Conservation (phyloP, 2,329 filamentous ascomycete species). For the Anthostomella pinea region DNA sequence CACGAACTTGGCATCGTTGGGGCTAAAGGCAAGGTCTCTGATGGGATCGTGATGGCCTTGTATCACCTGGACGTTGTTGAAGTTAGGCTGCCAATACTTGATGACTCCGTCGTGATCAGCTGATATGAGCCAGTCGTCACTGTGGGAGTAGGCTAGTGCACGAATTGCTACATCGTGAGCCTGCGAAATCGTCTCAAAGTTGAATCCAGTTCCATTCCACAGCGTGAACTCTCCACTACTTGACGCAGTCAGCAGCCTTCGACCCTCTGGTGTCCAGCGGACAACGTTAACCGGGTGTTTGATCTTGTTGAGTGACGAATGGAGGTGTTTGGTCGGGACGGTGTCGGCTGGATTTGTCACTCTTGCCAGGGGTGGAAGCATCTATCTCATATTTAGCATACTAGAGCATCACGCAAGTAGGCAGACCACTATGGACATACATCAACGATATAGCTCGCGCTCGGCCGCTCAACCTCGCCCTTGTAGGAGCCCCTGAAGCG, state of each 20-base stretch:
- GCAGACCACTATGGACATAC: slow-evolving; percentile 54
- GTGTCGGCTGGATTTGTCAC: slow-evolving; percentile 75
- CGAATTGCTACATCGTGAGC: slow-evolving; percentile 88
- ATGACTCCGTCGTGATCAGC: slow-evolving; percentile 92
- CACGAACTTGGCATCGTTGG: slow-evolving; percentile 92
- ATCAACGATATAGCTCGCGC: slow-evolving; percentile 85
- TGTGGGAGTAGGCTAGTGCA: slow-evolving; percentile 84
- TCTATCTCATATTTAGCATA: slow-evolving; percentile 46
- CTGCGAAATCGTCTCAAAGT: slow-evolving; percentile 99
- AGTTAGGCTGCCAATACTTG: slow-evolving; percentile 99
- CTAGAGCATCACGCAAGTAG: background rate
- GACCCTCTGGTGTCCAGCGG: slow-evolving; percentile 94
- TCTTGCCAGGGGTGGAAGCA: slow-evolving; percentile 80
- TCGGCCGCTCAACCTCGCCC: slow-evolving; percentile 80
- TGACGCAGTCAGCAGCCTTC: slow-evolving; percentile 85
- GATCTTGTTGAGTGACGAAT: slow-evolving; percentile 98
- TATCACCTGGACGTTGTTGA: slow-evolving; percentile 96
- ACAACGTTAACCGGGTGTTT: slow-evolving; percentile 97
- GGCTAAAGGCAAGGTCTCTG: slow-evolving; percentile 87
- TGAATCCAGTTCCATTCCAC: slow-evolving; percentile 98
- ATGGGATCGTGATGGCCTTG: slow-evolving; percentile 88
- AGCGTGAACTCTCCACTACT: slow-evolving; percentile 97
- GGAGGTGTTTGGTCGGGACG: slow-evolving; percentile 90
- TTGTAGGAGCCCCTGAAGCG: slow-evolving; percentile 69
- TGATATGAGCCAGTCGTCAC: slow-evolving; percentile 94